phyloP scores from a whole-genome alignment of 1,284 basidiomycete genomes.

The Vanrija pseudolonga region DNA sequence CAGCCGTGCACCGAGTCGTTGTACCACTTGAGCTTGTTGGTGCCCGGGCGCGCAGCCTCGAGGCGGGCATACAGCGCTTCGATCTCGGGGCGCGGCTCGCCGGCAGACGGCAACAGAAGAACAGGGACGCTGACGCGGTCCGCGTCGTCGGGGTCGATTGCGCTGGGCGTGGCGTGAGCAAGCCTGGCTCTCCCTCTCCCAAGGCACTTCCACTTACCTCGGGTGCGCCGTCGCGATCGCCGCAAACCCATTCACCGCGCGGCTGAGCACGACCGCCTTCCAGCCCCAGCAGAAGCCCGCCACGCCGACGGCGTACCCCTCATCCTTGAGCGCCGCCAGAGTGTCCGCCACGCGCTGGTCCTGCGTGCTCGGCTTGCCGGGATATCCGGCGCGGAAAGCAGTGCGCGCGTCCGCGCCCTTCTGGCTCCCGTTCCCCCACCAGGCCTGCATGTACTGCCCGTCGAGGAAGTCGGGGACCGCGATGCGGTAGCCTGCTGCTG shows the following conservation, averaged over 20 bases:
- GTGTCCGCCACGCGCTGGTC: constrained; percentile 34
- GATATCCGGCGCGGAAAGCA: constrained; percentile 37
- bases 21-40: constrained; percentile 47
- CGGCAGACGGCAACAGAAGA: constrained; percentile 46
- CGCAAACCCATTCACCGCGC: constrained; percentile 22
- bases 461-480: constrained; percentile 52
- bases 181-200: not conserved
- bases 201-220: constrained; percentile 29
- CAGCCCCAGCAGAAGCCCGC: constrained; percentile 51
- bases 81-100: constrained; percentile 47
- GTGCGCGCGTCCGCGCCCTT: constrained; percentile 28
- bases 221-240: constrained; percentile 43
- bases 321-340: constrained; percentile 36
- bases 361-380: constrained; percentile 36
- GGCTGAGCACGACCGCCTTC: constrained; percentile 29
- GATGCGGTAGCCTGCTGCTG: constrained; percentile 42
- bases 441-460: constrained; percentile 42
- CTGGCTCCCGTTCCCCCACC: constrained; percentile 30
- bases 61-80: constrained; percentile 38
- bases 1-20: constrained; percentile 47
- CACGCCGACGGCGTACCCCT: constrained; percentile 41
- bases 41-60: constrained; percentile 42
- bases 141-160: constrained; percentile 46
- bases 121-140: constrained; percentile 46
- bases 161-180: constrained; percentile 35